Evolutionary conservation across 257 asterid species (phyloP), one percentile per base, ranked within the genome.

Genomic region (Misopates orontium): DNA sequence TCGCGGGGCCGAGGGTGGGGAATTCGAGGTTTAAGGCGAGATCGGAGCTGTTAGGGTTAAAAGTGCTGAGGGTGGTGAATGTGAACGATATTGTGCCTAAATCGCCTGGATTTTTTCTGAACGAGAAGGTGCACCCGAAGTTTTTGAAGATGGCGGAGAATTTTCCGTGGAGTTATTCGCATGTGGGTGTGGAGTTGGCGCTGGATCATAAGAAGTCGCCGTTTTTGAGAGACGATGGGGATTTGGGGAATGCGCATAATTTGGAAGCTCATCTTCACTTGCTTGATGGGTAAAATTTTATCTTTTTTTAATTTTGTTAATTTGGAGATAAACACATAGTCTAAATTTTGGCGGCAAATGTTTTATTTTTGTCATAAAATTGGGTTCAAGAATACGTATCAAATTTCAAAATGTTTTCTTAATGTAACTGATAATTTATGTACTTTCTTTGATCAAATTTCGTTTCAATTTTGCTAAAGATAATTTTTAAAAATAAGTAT

Each of bases 1-100:
- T 78, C 21, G 74, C 77, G 0, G 88, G 88, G 3, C 87, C 91
- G 8, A 72, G 91, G 48, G 91, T 84, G 4, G 88, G 91, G 54
- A 84, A 84, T 17, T 44, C 21, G 1, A 78, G 84, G 23, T 85
- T 85, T 69, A 77, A 65, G 59, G 69, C 68, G 53, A 67, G 88
- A 39, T 14, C 64, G 0, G 86, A 82, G 39, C n/a, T 10, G 44
- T 42, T 84, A 1, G 91, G 86, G 22, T 52, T 77, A 0, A 84
- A 82, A 39, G 91, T 78, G 21, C 16, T 84, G 23, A 71, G 91
- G 58, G 81, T 84, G n/a, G 74, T 80, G 13, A 84, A 82, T 58
- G 79, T 78, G 28, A 84, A 73, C 17, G 91, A 84, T 23, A 12
- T 71, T 2, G 88, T 84, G 22, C 82, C 91, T 0, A 78, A 76